Evolutionary conservation across 2,329 filamentous ascomycete genomes (phyloP).

Genomic region (Penicillium sclerotigenum): DNA sequence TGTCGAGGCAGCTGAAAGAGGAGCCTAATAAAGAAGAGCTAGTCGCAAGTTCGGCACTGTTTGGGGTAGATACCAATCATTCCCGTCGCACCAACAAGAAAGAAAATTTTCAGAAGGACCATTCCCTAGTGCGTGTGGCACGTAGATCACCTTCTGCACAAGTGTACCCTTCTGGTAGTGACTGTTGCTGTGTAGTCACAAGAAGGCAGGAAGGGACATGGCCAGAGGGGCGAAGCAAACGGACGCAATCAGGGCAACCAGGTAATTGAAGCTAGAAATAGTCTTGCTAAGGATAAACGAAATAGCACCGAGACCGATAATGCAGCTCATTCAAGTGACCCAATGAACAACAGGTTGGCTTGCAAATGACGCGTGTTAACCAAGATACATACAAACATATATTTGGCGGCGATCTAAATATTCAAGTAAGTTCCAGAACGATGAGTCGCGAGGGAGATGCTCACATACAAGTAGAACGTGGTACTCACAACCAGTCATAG

Average conservation of each 20-base stretch:
- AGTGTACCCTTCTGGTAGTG: conserved; percentile 38
- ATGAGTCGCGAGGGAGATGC: neutral
- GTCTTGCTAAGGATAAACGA: conserved; percentile 51
- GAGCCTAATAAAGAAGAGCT: conserved; percentile 10
- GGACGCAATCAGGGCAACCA: conserved; percentile 49
- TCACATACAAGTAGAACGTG: conserved; percentile 41
- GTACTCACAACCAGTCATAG: conserved; percentile 52
- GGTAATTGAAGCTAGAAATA: conserved; percentile 53
- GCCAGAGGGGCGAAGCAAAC: conserved; percentile 52
- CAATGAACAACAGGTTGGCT: conserved; percentile 49
- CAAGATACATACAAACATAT: conserved; percentile 53
- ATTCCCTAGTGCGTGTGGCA: conserved; percentile 43
- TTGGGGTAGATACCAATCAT: conserved; percentile 16
- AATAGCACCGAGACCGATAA: conserved; percentile 39
- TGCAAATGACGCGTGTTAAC: conserved; percentile 51
- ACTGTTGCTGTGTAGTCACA: conserved; percentile 51
- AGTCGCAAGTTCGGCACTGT: neutral
- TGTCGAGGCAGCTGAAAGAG: conserved; percentile 27
- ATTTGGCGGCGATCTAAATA: conserved; percentile 49
- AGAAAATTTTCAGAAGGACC: conserved; percentile 44
- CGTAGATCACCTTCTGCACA: conserved; percentile 38
- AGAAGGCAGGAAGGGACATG: conserved; percentile 46
- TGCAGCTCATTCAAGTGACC: conserved; percentile 50
- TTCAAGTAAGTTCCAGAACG: neutral
- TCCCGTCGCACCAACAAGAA: conserved; percentile 44